Evolutionary conservation across 345 rosid genomes (phyloP).

Genomic region (Hibiscus syriacus): DNA sequence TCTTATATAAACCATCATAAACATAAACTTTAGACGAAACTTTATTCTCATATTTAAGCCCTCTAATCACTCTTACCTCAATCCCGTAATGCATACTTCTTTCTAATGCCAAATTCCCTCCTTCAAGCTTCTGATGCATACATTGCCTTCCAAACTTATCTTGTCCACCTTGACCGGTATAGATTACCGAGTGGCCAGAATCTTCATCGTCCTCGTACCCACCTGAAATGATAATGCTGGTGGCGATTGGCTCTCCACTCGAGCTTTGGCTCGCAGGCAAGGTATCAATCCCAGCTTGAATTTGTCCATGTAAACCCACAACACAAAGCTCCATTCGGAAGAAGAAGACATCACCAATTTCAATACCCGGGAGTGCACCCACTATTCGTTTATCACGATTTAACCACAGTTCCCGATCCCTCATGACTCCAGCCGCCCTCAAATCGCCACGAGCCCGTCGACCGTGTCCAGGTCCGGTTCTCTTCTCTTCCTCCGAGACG

Average conservation of each 20-base stretch:
- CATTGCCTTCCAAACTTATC: constrained; percentile 57
- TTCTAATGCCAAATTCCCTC: constrained; percentile 83
- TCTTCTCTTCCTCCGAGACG: constrained; percentile 36
- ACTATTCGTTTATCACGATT: constrained; percentile 76
- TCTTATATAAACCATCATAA: constrained; percentile 81
- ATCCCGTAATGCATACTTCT: constrained; percentile 76
- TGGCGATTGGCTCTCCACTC: constrained; percentile 75
- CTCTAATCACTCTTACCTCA: constrained; percentile 73
- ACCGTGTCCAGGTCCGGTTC: constrained; percentile 13
- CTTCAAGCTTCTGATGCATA: constrained; percentile 71
- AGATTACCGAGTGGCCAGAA: constrained; percentile 55
- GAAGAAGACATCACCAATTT: constrained; percentile 70
- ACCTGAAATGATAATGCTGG: constrained; percentile 80
- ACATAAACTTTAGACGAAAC: constrained; percentile 56
- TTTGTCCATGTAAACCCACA: constrained; percentile 73
- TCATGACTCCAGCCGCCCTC: constrained; percentile 55
- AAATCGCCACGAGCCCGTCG: constrained; percentile 45
- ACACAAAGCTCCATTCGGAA: constrained; percentile 75
- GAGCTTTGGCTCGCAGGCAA: constrained; percentile 54
- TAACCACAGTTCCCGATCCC: constrained; percentile 55
- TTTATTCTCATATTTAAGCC: constrained; percentile 51
- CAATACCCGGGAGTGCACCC: constrained; percentile 79
- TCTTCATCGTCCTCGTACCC: constrained; percentile 89
- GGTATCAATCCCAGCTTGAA: constrained; percentile 85
- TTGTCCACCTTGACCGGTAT: constrained; percentile 88